These are phyloP conservation scores for Alternaria alternata DNA, from an alignment of 2,329 filamentous ascomycete genomes.

Conservation along the genomic window DNA sequence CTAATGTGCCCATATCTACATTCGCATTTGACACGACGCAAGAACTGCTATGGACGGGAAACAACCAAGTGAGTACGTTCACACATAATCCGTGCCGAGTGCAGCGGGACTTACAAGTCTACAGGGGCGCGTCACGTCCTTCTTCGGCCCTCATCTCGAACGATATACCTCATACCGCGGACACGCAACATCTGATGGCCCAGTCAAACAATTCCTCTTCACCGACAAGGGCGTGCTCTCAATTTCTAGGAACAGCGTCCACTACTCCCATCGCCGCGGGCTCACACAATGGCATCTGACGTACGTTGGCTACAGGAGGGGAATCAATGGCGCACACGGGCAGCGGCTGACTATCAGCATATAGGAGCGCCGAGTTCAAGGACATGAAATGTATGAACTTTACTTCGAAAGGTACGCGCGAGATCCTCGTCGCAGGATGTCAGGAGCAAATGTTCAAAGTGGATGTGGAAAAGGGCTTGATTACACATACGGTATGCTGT, in stretches of 20 bases:
- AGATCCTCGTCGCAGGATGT: slow-evolving; percentile 86
- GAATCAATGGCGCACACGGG: neutral
- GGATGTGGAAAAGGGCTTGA: slow-evolving; percentile 65
- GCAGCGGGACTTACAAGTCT: slow-evolving; percentile 17
- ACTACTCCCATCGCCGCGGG: slow-evolving; percentile 86
- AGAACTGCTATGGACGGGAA: slow-evolving; percentile 92
- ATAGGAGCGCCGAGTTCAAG: slow-evolving; percentile 76
- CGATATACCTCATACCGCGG: slow-evolving; percentile 90
- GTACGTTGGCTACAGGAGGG: slow-evolving; percentile 55
- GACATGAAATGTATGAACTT: slow-evolving; percentile 96
- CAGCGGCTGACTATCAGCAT: slow-evolving; percentile 27
- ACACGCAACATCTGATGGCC: slow-evolving; percentile 74
- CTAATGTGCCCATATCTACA: slow-evolving; percentile 76
- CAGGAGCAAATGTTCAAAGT: slow-evolving; percentile 86
- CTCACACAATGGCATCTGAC: slow-evolving; percentile 87
- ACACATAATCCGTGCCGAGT: neutral
- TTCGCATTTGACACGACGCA: slow-evolving; percentile 89
- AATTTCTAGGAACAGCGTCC: slow-evolving; percentile 82
- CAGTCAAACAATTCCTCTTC: slow-evolving; percentile 87
- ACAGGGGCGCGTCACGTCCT: slow-evolving; percentile 87
- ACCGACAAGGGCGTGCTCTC: slow-evolving; percentile 90
- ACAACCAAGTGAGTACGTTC: slow-evolving; percentile 75
- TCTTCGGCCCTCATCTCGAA: slow-evolving; percentile 84
- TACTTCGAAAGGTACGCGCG: slow-evolving; percentile 81
- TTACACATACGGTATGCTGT: slow-evolving; percentile 51